A percentile compares a stretch with the other conserved stretches of the same genome.
Evolutionary conservation across 2,329 filamentous ascomycete species (phyloP).

Genomic region (Colletotrichum trifolii): DNA sequence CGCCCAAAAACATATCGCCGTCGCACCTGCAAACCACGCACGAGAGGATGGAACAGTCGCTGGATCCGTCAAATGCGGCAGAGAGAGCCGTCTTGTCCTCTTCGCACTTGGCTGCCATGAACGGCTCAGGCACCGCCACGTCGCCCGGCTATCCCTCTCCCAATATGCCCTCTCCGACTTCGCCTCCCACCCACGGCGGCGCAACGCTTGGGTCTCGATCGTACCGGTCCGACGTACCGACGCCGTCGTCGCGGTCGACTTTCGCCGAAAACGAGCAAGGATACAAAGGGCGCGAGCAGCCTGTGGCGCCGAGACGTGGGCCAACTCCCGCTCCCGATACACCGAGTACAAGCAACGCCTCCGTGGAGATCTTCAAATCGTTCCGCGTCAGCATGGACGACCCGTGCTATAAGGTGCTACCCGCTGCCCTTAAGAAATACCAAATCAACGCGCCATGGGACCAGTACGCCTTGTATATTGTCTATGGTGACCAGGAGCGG

Average conservation of each 20-base stretch:
- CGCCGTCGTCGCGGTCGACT: slow-evolving; percentile 63
- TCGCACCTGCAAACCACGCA: slow-evolving; percentile 77
- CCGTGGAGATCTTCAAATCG: slow-evolving; percentile 97
- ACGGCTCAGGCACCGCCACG: slow-evolving; percentile 64
- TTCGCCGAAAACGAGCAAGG: slow-evolving; percentile 52
- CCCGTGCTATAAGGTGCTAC: slow-evolving; percentile 95
- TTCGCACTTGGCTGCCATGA: slow-evolving; percentile 77
- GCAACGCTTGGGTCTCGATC: slow-evolving; percentile 71
- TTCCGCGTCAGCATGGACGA: slow-evolving; percentile 99
- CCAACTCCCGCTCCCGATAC: slow-evolving; percentile 73
- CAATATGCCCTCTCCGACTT: slow-evolving; percentile 77
- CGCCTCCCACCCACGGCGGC: slow-evolving; percentile 66
- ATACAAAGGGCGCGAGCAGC: slow-evolving; percentile 48
- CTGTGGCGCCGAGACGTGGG: slow-evolving; percentile 63
- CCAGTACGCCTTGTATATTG: slow-evolving; percentile 97
- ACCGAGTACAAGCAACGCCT: slow-evolving; percentile 65
- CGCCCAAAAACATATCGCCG: slow-evolving; percentile 81
- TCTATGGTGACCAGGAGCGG: slow-evolving; percentile 97
- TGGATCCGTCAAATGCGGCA: slow-evolving; percentile 77
- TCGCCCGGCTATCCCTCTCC: slow-evolving; percentile 68
- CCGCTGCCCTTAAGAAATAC: slow-evolving; percentile 95
- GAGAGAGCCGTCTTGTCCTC: slow-evolving; percentile 75
- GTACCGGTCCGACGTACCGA: slow-evolving; percentile 66
- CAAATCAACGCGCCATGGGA: slow-evolving; percentile 98
- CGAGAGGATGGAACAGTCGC: slow-evolving; percentile 72